phyloP scores from a whole-genome alignment of 352 stramenopile species.

The Achlya hypogyna region DNA sequence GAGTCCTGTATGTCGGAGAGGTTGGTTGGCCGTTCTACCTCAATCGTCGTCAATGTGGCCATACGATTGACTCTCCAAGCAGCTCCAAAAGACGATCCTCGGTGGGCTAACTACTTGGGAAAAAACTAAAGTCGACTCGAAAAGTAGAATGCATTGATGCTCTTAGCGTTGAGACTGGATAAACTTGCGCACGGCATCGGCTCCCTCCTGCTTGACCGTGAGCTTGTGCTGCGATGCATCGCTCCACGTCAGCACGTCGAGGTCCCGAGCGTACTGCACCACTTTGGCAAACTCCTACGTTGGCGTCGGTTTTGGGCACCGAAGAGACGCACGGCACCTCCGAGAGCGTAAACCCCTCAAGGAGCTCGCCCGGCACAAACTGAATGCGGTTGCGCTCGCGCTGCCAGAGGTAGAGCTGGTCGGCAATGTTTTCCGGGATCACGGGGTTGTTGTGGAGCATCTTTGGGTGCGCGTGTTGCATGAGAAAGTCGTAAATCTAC shows the following conservation, averaged over 20 bases:
- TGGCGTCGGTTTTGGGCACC: not conserved
- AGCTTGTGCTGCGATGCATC: conserved; percentile 77
- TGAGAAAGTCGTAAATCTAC: conserved; percentile 85
- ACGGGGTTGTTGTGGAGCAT: conserved; percentile 64
- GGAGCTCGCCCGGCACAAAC: conserved; percentile 73
- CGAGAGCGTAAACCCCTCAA: conserved; percentile 80
- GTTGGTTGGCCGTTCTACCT: too few relatives aligned
- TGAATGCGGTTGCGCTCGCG: conserved; percentile 82
- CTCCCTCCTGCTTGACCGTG: conserved; percentile 44
- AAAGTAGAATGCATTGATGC: not conserved
- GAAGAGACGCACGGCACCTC: conserved; percentile 22
- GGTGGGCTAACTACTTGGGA: too few relatives aligned
- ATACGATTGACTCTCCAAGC: too few relatives aligned
- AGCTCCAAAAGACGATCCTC: too few relatives aligned
- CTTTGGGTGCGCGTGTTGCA: conserved; percentile 79
- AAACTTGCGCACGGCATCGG: conserved; percentile 59
- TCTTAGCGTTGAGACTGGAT: conserved; percentile 25
- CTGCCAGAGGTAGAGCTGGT: conserved; percentile 89
- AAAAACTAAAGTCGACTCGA: not conserved
- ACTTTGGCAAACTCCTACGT: conserved; percentile 69
- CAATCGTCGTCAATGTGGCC: too few relatives aligned
- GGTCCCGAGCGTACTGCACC: conserved; percentile 44
- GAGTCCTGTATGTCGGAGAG: too few relatives aligned
- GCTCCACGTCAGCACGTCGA: conserved; percentile 74
- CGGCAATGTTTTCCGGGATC: conserved; percentile 83